These are phyloP conservation scores for Syncephalastrum sp. DNA, from an alignment of 371 early-diverging fungal species.

Conservation along the genomic window DNA sequence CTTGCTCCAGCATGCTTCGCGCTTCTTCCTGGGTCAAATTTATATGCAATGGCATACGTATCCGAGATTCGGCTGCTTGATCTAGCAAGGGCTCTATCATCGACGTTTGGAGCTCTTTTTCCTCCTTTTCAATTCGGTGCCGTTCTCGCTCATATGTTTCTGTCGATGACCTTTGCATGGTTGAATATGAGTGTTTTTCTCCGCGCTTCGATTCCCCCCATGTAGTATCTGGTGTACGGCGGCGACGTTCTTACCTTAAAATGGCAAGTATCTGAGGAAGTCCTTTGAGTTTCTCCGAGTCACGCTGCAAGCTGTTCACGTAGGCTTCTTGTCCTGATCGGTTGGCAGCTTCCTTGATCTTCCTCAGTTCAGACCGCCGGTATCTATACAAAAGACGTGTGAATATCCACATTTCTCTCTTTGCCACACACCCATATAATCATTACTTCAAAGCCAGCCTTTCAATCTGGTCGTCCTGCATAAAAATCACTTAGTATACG, in stretches of 20 bases:
- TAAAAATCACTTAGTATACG: too few relatives aligned
- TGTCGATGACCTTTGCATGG: too few relatives aligned
- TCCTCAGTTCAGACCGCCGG: background rate
- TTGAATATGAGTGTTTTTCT: too few relatives aligned
- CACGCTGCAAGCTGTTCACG: constrained; percentile 6
- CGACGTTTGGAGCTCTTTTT: background rate
- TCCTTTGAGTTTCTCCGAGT: constrained; percentile 8
- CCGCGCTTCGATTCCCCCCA: background rate
- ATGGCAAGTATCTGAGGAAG: constrained; percentile 11
- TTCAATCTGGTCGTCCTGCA: constrained; percentile 3
- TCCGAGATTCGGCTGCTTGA: too few relatives aligned
- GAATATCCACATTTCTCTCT: too few relatives aligned
- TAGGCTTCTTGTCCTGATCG: background rate
- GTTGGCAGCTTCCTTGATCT: constrained; percentile 5
- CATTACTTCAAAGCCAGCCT: background rate
- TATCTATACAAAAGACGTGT: background rate
- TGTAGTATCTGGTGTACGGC: background rate
- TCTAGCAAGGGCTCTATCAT: constrained; percentile 7
- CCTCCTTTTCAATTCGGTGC: background rate
- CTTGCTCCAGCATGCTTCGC: too few relatives aligned
- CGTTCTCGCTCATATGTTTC: background rate
- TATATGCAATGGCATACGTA: too few relatives aligned
- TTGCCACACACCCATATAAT: too few relatives aligned
- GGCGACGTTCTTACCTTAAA: constrained; percentile 1
- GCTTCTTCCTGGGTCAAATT: too few relatives aligned